Evolutionary conservation across 805 yeast species (phyloP).

Genomic region (Saccharomycopsis vini): DNA sequence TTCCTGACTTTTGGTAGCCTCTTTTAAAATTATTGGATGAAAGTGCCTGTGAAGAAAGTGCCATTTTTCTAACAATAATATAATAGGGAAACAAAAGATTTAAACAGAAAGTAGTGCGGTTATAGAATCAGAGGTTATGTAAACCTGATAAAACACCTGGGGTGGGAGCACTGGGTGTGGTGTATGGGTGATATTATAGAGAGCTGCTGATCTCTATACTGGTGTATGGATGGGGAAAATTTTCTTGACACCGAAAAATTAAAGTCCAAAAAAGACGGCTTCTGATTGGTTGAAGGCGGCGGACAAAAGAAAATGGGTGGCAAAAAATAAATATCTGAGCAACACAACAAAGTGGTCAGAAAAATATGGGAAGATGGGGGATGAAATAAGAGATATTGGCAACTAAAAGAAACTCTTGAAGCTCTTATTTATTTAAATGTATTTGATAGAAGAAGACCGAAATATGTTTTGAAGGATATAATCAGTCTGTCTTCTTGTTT

Average conservation of each 20-base stretch:
- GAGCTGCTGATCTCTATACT: too few relatives aligned
- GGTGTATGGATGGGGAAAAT: neutral
- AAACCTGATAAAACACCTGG: too few relatives aligned
- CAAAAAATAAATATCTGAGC: slow-evolving; percentile 25
- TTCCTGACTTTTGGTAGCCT: slow-evolving; percentile 3
- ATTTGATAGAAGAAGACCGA: too few relatives aligned
- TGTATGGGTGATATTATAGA: neutral
- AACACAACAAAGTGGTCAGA: slow-evolving; percentile 33
- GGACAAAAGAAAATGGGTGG: neutral
- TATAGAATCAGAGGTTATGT: neutral
- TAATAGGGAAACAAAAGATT: neutral
- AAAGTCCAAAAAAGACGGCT: neutral
- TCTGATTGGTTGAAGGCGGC: slow-evolving; percentile 6
- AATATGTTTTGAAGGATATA: too few relatives aligned
- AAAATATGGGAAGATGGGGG: too few relatives aligned
- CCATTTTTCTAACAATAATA: slow-evolving; percentile 6
- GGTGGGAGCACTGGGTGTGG: too few relatives aligned
- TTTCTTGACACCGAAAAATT: neutral
- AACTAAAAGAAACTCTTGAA: too few relatives aligned
- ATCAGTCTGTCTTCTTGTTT: too few relatives aligned
- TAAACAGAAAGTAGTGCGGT: neutral
- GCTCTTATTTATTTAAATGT: too few relatives aligned
- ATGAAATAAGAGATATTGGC: too few relatives aligned
- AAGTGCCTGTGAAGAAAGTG: slow-evolving; percentile 15
- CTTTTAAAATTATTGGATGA: slow-evolving; percentile 12